A percentile compares a stretch with the other conserved stretches of the same genome.
Conservation (phyloP, 768 basidiomycete species). For the Chalciporus pseudorubinellus region DNA sequence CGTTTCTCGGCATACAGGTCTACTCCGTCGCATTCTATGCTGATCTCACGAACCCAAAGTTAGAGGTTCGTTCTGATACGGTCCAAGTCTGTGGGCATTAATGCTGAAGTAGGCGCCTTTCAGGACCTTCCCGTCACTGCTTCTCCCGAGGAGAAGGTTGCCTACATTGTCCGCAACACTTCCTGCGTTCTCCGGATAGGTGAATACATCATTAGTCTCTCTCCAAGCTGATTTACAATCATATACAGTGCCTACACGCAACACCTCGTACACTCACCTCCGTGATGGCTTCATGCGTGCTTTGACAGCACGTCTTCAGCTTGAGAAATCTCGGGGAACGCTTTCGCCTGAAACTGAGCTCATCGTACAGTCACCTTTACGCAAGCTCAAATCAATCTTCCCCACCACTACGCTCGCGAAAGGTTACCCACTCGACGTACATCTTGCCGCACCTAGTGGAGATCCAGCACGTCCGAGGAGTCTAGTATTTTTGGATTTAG, state of each 20-base stretch:
- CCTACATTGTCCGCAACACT: slow-evolving; percentile 61
- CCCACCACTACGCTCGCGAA: slow-evolving; percentile 68
- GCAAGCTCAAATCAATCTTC: slow-evolving; percentile 73
- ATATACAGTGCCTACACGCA: slow-evolving; percentile 69
- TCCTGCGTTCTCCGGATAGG: slow-evolving; percentile 76
- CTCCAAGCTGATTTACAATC: not conserved
- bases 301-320: slow-evolving; percentile 56
- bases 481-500: slow-evolving; percentile 69
- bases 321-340: slow-evolving; percentile 48
- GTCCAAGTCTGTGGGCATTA: not conserved
- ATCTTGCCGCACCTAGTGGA: slow-evolving; percentile 53
- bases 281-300: slow-evolving; percentile 83
- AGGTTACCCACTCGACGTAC: slow-evolving; percentile 65
- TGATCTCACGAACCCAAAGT: slow-evolving; percentile 63
- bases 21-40: slow-evolving; percentile 92
- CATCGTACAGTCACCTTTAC: slow-evolving; percentile 58
- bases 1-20: slow-evolving; percentile 83
- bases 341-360: slow-evolving; percentile 60
- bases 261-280: slow-evolving; percentile 74
- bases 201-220: slow-evolving; percentile 29
- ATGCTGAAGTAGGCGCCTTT: not conserved
- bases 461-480: slow-evolving; percentile 48
- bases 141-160: slow-evolving; percentile 66
- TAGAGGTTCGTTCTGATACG: slow-evolving; percentile 43
- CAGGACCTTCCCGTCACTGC: slow-evolving; percentile 53